phyloP scores from a whole-genome alignment of 2,329 filamentous ascomycete genomes.

The Aspergillus awamori region DNA sequence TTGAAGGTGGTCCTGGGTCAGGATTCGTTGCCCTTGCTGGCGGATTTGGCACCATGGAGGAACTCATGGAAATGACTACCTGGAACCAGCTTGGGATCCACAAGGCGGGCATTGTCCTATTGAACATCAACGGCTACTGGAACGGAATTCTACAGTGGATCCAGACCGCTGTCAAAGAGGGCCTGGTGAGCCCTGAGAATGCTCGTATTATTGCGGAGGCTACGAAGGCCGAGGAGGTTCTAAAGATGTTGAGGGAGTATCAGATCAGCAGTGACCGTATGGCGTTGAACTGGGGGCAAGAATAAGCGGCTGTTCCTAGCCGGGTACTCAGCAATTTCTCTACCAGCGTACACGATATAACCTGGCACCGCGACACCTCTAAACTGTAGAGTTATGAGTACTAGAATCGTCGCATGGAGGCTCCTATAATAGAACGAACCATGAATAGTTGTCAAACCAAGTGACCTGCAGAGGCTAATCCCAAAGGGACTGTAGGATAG shows the following conservation, averaged over 20 bases:
- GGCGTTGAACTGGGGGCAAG: slow-evolving; percentile 77
- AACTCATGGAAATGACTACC: slow-evolving; percentile 88
- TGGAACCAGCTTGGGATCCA: slow-evolving; percentile 99
- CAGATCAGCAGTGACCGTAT: slow-evolving; percentile 73
- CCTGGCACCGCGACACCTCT: not conserved
- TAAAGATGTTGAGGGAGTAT: slow-evolving; percentile 72
- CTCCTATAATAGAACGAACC: too few relatives aligned
- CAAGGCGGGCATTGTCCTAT: slow-evolving; percentile 72
- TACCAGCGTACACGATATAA: not conserved
- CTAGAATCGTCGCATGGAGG: not conserved
- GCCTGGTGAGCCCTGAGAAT: slow-evolving; percentile 74
- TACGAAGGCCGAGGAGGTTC: slow-evolving; percentile 69
- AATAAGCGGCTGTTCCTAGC: slow-evolving; percentile 45
- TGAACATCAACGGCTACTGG: slow-evolving; percentile 91
- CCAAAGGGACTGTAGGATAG: not conserved
- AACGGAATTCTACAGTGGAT: slow-evolving; percentile 85
- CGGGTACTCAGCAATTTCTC: not conserved
- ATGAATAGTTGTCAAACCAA: not conserved
- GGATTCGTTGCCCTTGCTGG: slow-evolving; percentile 89
- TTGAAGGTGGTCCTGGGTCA: slow-evolving; percentile 76
- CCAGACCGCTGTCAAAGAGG: slow-evolving; percentile 69
- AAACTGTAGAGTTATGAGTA: not conserved
- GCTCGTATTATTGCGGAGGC: slow-evolving; percentile 78
- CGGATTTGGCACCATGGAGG: slow-evolving; percentile 93
- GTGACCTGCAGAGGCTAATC: not conserved